A percentile compares a stretch with the other conserved stretches of the same genome.
Conservation (phyloP, 192 early-diverging fungal species). For the Powellomyces hirtus region DNA sequence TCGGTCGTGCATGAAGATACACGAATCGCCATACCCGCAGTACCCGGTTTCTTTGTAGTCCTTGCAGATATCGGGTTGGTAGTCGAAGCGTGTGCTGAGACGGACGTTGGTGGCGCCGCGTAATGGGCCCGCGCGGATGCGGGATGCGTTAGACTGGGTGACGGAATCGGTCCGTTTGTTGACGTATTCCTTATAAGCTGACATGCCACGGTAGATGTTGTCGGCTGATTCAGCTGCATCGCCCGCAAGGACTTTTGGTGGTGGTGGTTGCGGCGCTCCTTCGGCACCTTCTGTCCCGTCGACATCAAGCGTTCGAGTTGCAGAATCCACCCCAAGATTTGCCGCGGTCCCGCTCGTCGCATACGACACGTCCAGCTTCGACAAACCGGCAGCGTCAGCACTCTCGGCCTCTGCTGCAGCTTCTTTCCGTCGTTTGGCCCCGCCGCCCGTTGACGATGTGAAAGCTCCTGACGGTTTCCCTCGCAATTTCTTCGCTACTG, state of each 20-base stretch:
- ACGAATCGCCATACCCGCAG: constrained; percentile 98
- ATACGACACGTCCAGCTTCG: constrained; percentile 14
- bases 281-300: constrained; percentile 35
- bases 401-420: background rate
- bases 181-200: constrained; percentile 67
- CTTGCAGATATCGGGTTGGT: constrained; percentile 98
- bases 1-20: constrained; percentile 97
- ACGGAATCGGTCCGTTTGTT: constrained; percentile 59
- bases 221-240: constrained; percentile 37
- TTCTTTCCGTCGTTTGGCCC: constrained; percentile 21
- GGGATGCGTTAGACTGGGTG: constrained; percentile 50
- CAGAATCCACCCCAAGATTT: constrained; percentile 34
- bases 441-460: constrained; percentile 2
- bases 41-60: constrained; percentile 80
- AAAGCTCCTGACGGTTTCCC: background rate
- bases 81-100: constrained; percentile 86
- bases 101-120: constrained; percentile 69
- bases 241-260: constrained; percentile 23
- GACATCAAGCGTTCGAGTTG: constrained; percentile 50
- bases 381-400: background rate
- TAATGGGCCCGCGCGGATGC: constrained; percentile 69
- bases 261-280: background rate
- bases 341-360: constrained; percentile 43
- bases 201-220: constrained; percentile 68
- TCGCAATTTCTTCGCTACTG: constrained; percentile 12